A percentile compares a stretch with the other conserved stretches of the same genome.
Evolutionary conservation across 805 yeast species (phyloP).

Genomic region (Candida hungchunana): DNA sequence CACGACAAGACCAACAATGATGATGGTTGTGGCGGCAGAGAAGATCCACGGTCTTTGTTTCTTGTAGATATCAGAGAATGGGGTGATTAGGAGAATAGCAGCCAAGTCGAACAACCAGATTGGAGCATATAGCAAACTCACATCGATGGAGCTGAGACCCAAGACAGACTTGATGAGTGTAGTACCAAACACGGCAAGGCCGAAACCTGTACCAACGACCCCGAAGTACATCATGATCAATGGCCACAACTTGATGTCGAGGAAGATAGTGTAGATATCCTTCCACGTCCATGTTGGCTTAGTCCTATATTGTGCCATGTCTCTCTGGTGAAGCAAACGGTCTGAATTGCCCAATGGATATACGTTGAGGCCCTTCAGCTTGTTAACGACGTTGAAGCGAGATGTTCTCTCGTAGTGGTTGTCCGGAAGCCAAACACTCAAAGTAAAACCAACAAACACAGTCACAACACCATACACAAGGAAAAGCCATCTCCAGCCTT

Average conservation of each 20-base stretch:
- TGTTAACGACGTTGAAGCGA: constrained; percentile 10
- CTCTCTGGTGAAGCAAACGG: constrained; percentile 49
- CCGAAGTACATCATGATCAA: constrained; percentile 85
- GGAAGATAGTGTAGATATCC: constrained; percentile 51
- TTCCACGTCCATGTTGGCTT: constrained; percentile 51
- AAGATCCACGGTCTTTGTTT: constrained; percentile 59
- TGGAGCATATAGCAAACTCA: constrained; percentile 79
- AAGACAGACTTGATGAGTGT: constrained; percentile 59
- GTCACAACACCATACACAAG: constrained; percentile 73
- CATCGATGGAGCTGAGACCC: constrained; percentile 61
- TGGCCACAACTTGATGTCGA: constrained; percentile 75
- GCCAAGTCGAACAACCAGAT: constrained; percentile 84
- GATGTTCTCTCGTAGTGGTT: constrained; percentile 17
- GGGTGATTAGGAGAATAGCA: constrained; percentile 71
- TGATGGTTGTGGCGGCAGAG: constrained; percentile 55
- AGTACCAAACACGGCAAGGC: constrained; percentile 80
- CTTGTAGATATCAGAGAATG: constrained; percentile 70
- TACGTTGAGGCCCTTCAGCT: constrained; percentile 20
- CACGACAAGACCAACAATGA: constrained; percentile 70
- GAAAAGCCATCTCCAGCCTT: constrained; percentile 88
- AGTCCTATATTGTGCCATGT: constrained; percentile 51
- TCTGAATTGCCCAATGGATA: constrained; percentile 54
- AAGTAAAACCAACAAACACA: constrained; percentile 53
- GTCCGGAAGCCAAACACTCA: constrained; percentile 86
- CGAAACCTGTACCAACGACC: constrained; percentile 88